Evolutionary conservation across 805 yeast genomes (phyloP).

Genomic region (Suhomyces xylopsoci): DNA sequence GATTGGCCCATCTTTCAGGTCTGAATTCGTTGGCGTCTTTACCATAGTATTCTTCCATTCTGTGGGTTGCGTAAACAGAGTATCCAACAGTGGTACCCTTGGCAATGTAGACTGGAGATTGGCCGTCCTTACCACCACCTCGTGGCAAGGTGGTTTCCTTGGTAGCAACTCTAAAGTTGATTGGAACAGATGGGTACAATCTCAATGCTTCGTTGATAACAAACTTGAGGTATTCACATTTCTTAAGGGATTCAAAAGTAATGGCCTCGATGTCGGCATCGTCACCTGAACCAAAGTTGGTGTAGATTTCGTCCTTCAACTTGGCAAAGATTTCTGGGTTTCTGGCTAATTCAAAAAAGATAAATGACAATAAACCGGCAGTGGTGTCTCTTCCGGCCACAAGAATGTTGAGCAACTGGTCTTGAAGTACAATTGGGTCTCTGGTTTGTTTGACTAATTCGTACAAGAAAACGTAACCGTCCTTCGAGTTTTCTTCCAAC

Average conservation of each 20-base stretch:
- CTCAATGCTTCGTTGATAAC: slow-evolving; percentile 25
- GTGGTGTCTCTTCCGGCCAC: slow-evolving; percentile 31
- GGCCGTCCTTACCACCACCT: slow-evolving; percentile 24
- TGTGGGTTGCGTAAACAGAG: slow-evolving; percentile 41
- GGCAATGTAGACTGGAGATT: slow-evolving; percentile 14
- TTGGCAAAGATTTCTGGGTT: slow-evolving; percentile 18
- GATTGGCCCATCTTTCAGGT: slow-evolving; percentile 24
- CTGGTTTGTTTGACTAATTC: slow-evolving; percentile 26
- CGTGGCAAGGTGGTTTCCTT: slow-evolving; percentile 24
- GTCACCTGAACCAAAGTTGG: slow-evolving; percentile 20
- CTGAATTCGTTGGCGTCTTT: slow-evolving; percentile 19
- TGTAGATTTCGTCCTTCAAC: slow-evolving; percentile 19
- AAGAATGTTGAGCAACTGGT: slow-evolving; percentile 27
- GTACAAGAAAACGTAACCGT: slow-evolving; percentile 25
- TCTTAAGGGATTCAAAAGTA: slow-evolving; percentile 23
- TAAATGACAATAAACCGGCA: slow-evolving; percentile 26
- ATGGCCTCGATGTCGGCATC: slow-evolving; percentile 19
- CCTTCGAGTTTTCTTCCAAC: slow-evolving; percentile 13
- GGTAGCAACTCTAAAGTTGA: slow-evolving; percentile 23
- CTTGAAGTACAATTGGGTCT: slow-evolving; percentile 23
- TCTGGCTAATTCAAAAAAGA: slow-evolving; percentile 23
- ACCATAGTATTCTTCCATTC: slow-evolving; percentile 25
- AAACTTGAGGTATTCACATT: slow-evolving; percentile 25
- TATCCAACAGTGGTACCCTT: slow-evolving; percentile 24
- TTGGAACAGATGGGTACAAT: slow-evolving; percentile 27